Base-by-base conservation (phyloP, 352 stramenopile genomes). In the Pythium dissimile region DNA sequence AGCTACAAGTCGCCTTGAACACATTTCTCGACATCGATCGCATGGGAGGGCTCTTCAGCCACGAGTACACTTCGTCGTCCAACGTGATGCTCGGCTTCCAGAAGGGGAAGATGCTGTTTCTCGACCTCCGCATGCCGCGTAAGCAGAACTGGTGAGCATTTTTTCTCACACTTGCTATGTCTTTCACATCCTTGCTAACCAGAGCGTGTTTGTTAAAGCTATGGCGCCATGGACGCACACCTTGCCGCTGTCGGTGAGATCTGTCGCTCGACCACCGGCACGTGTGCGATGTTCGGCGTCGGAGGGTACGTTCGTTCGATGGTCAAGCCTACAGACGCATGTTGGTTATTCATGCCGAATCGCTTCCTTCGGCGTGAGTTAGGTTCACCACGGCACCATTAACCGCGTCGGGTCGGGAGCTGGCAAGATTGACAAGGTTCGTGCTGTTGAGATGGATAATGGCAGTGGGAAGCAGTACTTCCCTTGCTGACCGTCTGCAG, bases 1-100 rank as follows among this genome's bases (percentile, higher is more conserved):
- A 73, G 24, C 37, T 73, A 1, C 32, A 70, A 49, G 41, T 63
- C 3, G 41, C 47, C 41, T 64, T 52, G 13, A 34, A 32, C 35
- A 61, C 59, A 23, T 31, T 58, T 21, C 30, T 68, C 27, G 60
- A 48, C 3, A 45, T 57, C 26, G 46, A 62, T 13, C 43, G 51
- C 5, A 62, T 81, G 43, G 82, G 84, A 15, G 82, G 82, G 1
- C 64, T 94, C 18, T 94, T 85, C 50, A 66, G 75, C 13, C 84
- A 94, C 37, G 78, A 92, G 59, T 90, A 90, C 54, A 48, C 88
- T 46, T 80, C 49, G 51, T 42, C 32, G 16, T 62, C 73, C 35
- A 77, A 63, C 27, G 67, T 92, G 30, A 80, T 75, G 12, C 69
- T 94, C 23, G 84, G 79, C 16, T 94, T 89, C 35, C 71, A 91